Conservation (phyloP, 805 yeast species). For the Starmera dryadoides region DNA sequence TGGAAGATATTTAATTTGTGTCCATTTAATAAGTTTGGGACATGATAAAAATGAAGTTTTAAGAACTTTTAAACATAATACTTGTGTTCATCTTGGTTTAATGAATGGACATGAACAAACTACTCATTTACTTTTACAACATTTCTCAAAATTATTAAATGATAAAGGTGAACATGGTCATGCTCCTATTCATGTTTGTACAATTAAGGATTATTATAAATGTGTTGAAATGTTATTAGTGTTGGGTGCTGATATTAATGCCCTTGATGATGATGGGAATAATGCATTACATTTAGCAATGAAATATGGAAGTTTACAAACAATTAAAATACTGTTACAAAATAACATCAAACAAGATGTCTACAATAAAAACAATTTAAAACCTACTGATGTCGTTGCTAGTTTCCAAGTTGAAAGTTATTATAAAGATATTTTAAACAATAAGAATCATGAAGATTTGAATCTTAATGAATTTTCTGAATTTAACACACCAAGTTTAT, state of each 20-base stretch:
- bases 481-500: neutral
- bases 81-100: slow-evolving; percentile 69
- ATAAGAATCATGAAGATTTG: slow-evolving; percentile 3
- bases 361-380: slow-evolving; percentile 55
- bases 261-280: slow-evolving; percentile 68
- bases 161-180: slow-evolving; percentile 37
- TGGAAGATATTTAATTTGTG: slow-evolving; percentile 67
- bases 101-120: slow-evolving; percentile 61
- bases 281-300: slow-evolving; percentile 83
- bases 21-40: slow-evolving; percentile 45
- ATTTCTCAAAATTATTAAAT: slow-evolving; percentile 50
- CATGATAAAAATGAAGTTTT: slow-evolving; percentile 46
- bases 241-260: slow-evolving; percentile 70
- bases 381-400: slow-evolving; percentile 52
- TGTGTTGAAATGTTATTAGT: slow-evolving; percentile 60
- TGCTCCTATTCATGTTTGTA: slow-evolving; percentile 67
- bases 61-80: slow-evolving; percentile 46
- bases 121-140: slow-evolving; percentile 63
- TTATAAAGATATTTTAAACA: slow-evolving; percentile 25
- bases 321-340: slow-evolving; percentile 44
- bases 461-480: neutral
- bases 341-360: slow-evolving; percentile 41
- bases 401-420: slow-evolving; percentile 42
- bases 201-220: slow-evolving; percentile 49
- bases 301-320: slow-evolving; percentile 55